Conservation (phyloP, 345 rosid genomes). For the Erodium maritimum region DNA sequence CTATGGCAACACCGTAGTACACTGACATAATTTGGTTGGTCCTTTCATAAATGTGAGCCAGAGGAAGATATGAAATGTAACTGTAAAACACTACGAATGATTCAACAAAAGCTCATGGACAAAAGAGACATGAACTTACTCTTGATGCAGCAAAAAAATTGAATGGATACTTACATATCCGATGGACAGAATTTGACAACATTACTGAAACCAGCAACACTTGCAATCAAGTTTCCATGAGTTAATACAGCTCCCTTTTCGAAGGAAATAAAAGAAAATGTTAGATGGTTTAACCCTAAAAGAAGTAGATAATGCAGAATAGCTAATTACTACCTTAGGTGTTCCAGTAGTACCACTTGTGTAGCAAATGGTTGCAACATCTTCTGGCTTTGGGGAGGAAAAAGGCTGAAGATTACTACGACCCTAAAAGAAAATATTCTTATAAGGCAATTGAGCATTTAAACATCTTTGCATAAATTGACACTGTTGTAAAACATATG, state of each 20-base stretch:
- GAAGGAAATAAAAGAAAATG: constrained; percentile 11
- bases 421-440: constrained; percentile 48
- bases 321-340: constrained; percentile 50
- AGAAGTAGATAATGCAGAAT: constrained; percentile 6
- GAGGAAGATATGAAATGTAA: constrained; percentile 81
- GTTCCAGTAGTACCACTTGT: constrained; percentile 98
- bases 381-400: constrained; percentile 66
- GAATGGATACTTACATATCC: constrained; percentile 56
- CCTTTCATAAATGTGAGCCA: constrained; percentile 91
- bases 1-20: constrained; percentile 58
- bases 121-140: background rate
- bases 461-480: too few species aligned
- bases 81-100: constrained; percentile 19
- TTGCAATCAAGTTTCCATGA: constrained; percentile 80
- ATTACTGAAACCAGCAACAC: constrained; percentile 48
- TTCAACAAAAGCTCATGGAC: background rate
- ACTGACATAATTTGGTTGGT: constrained; percentile 49
- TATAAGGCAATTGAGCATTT: constrained; percentile 9
- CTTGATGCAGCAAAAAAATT: background rate
- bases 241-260: constrained; percentile 67
- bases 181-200: constrained; percentile 28
- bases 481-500: too few species aligned
- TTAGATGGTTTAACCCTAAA: constrained; percentile 3
- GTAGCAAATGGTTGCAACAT: constrained; percentile 88
- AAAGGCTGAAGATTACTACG: constrained; percentile 52